Percentiles rank a stretch among this genome's conserved stretches.
Evolutionary conservation across 2,329 filamentous ascomycete genomes (phyloP).

Genomic region (Corniculantispora saksenae): DNA sequence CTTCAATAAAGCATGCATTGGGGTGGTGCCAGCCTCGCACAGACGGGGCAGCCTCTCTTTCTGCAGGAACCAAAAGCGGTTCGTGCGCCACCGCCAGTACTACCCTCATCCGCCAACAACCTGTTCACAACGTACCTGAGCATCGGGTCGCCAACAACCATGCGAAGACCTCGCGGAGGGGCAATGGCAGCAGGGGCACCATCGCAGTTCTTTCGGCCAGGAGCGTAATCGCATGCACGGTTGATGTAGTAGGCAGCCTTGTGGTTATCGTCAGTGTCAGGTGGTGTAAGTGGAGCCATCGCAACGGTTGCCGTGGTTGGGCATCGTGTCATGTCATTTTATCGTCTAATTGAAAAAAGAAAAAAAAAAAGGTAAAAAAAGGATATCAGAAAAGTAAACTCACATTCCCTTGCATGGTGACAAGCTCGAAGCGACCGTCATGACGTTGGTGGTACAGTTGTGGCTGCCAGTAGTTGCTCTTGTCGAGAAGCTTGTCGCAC

Average conservation of each 20-base stretch:
- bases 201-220: constrained; percentile 28
- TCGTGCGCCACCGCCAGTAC: constrained; percentile 23
- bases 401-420: constrained; percentile 34
- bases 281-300: neutral
- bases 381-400: constrained; percentile 11
- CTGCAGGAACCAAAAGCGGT: neutral
- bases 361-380: neutral
- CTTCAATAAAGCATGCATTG: neutral
- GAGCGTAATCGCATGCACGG: constrained; percentile 30
- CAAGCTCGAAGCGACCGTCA: constrained; percentile 55
- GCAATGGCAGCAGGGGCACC: constrained; percentile 42
- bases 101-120: neutral
- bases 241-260: constrained; percentile 31
- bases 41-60: neutral
- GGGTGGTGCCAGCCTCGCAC: neutral
- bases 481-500: constrained; percentile 61
- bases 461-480: constrained; percentile 70
- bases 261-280: neutral
- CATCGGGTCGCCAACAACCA: constrained; percentile 62
- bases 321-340: neutral
- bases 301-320: neutral
- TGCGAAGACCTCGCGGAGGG: constrained; percentile 64
- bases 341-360: neutral
- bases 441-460: constrained; percentile 51
- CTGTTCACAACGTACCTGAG: constrained; percentile 37